Conservation (phyloP, 441 rosid genomes). For the Euphorbia neoarborescens region DNA sequence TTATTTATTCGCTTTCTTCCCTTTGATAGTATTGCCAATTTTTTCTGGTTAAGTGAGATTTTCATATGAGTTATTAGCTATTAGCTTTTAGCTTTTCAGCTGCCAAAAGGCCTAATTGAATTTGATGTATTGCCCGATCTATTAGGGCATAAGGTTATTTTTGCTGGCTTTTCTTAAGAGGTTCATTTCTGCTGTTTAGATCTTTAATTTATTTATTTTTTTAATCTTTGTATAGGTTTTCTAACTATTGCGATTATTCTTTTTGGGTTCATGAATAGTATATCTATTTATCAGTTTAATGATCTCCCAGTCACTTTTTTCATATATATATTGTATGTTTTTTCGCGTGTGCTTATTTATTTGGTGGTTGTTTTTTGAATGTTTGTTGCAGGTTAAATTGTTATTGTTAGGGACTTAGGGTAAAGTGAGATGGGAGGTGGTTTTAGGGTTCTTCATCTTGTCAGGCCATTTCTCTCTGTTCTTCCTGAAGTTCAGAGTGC, state of each 20-base stretch:
- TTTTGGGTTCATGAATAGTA: not conserved
- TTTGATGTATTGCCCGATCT: not conserved
- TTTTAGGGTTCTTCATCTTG: conserved; percentile 75
- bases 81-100: not conserved
- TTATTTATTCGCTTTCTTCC: not conserved
- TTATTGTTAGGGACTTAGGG: not conserved
- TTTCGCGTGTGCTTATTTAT: not conserved
- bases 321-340: not conserved
- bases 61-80: not conserved
- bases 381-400: not conserved
- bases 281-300: not conserved
- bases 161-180: not conserved
- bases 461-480: conserved; percentile 60
- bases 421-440: conserved; percentile 59
- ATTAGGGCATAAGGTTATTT: not conserved
- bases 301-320: not conserved
- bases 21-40: not conserved
- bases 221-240: not conserved
- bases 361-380: not conserved
- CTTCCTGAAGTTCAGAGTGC: conserved; percentile 65
- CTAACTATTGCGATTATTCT: not conserved
- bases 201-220: not conserved
- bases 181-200: not conserved
- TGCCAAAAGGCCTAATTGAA: not conserved
- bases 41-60: not conserved